Evolutionary conservation across 2,329 filamentous ascomycete species (phyloP).

Genomic region (Ascochyta fabae): DNA sequence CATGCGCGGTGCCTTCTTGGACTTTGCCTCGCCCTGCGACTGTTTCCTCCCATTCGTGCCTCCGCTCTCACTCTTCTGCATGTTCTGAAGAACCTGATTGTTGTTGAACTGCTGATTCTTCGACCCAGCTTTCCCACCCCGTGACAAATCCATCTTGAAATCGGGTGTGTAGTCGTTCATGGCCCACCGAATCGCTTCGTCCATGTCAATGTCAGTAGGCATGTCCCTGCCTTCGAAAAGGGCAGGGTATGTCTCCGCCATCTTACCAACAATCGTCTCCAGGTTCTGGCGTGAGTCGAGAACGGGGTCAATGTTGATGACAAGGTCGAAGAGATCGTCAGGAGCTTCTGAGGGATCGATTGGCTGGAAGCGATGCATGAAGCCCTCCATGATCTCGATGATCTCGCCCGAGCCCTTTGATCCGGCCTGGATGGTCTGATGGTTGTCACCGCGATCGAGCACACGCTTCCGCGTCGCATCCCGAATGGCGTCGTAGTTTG

Average conservation of each 20-base stretch:
- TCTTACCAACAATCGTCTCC: conserved; percentile 73
- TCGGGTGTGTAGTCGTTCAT: conserved; percentile 79
- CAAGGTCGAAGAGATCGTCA: conserved; percentile 79
- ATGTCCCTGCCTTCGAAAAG: conserved; percentile 67
- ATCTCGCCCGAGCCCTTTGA: conserved; percentile 76
- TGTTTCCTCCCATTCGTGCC: conserved; percentile 18
- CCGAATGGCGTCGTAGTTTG: conserved; percentile 73
- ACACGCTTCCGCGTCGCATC: conserved; percentile 79
- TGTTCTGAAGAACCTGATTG: conserved; percentile 41
- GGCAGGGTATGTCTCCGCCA: conserved; percentile 80
- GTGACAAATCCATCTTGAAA: conserved; percentile 75
- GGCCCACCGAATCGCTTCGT: conserved; percentile 77
- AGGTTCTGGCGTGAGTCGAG: conserved; percentile 83
- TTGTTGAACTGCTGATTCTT: conserved; percentile 42
- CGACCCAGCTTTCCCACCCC: conserved; percentile 39
- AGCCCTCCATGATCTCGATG: conserved; percentile 92
- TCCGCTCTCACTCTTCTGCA: conserved; percentile 36
- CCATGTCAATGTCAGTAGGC: conserved; percentile 75
- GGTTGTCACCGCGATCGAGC: conserved; percentile 87
- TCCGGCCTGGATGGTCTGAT: conserved; percentile 93
- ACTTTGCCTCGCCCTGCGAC: conserved; percentile 47
- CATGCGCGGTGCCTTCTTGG: conserved; percentile 58
- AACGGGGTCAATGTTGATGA: conserved; percentile 84
- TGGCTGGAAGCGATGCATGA: conserved; percentile 83
- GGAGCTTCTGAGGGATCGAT: conserved; percentile 71